Conservation (phyloP, 176 grass and related monocot genomes). For the Avena sativa region DNA sequence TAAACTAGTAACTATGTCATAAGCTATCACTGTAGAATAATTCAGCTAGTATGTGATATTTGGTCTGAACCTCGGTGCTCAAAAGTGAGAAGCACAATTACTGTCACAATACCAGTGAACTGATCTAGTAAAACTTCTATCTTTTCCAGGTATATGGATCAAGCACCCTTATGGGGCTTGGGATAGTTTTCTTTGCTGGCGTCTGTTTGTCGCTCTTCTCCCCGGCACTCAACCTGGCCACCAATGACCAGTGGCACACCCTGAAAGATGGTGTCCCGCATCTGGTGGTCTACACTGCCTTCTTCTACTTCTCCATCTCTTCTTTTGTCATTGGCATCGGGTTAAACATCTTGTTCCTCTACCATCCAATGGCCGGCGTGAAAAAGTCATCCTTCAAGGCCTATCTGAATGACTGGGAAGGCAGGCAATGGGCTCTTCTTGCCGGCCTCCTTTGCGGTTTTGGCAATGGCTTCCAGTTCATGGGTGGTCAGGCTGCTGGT, state of each 20-base stretch:
- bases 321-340: conserved; percentile 72
- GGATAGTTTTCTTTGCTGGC: conserved; percentile 91
- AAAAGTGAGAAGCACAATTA: background rate
- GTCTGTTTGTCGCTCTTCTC: conserved; percentile 96
- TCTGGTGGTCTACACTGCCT: conserved; percentile 93
- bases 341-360: conserved; percentile 85
- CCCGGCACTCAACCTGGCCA: conserved; percentile 89
- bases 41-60: background rate
- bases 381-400: conserved; percentile 71
- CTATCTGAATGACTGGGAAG: conserved; percentile 87
- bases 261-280: conserved; percentile 76
- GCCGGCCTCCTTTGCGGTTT: conserved; percentile 85
- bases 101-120: background rate
- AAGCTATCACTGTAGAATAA: background rate
- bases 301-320: conserved; percentile 98
- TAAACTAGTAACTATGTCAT: conserved; percentile 4
- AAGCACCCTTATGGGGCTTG: conserved; percentile 67
- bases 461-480: conserved; percentile 99
- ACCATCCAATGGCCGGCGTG: conserved; percentile 81
- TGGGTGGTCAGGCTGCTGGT: conserved; percentile 94
- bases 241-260: conserved; percentile 92
- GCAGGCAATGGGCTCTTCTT: conserved; percentile 91
- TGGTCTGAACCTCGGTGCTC: background rate
- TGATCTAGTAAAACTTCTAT: background rate
- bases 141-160: conserved; percentile 52